Percentiles rank a stretch among this genome's conserved stretches.
Conservation (phyloP, 495 filamentous ascomycete genomes). For the Xylaria grammica region DNA sequence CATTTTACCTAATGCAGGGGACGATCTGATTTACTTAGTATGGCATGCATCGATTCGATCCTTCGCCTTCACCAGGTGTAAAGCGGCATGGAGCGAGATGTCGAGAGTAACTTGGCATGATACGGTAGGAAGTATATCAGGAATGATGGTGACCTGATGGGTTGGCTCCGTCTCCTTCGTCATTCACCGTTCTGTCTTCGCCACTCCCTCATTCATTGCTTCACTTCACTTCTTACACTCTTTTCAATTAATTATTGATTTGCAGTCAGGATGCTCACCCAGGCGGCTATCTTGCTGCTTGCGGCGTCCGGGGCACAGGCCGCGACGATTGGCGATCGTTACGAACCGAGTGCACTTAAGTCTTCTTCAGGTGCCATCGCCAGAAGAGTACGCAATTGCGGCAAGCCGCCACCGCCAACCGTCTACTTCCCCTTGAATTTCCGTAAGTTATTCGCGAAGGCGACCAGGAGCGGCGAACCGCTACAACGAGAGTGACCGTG, state of each 20-base stretch:
- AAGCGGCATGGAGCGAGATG: too few relatives aligned
- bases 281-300: background rate
- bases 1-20: background rate
- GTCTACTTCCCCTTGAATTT: slow-evolving; percentile 20
- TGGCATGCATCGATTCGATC: background rate
- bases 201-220: background rate
- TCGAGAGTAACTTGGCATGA: too few relatives aligned
- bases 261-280: background rate
- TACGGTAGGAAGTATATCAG: background rate
- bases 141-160: background rate
- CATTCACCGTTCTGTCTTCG: background rate
- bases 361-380: background rate
- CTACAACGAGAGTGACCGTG: background rate
- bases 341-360: background rate
- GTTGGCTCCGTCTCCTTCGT: background rate
- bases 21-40: too few relatives aligned
- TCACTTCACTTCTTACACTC: background rate
- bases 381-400: background rate
- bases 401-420: slow-evolving; percentile 1
- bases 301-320: background rate
- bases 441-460: background rate
- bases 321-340: background rate
- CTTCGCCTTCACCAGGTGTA: background rate
- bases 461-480: background rate
- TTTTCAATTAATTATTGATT: background rate